Evolutionary conservation across 1,284 basidiomycete species (phyloP), one percentile per base, ranked within the genome.

Genomic region (Moesziomyces sp.): DNA sequence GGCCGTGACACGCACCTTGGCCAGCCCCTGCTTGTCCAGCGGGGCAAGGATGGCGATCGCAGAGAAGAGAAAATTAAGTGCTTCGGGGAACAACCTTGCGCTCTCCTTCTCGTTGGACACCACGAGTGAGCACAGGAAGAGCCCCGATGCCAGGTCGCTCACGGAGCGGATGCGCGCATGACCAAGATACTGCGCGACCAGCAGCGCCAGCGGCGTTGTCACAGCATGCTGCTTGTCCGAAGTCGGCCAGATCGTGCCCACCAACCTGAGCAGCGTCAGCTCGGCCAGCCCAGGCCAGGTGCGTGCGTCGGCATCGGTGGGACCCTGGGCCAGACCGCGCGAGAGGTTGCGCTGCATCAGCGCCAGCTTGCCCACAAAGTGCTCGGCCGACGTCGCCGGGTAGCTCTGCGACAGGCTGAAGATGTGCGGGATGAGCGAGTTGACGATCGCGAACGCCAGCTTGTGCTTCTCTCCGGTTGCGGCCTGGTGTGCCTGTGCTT

Each of bases 341-440:
- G 90, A 90, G 51, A 99, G 89, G 84, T 98, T 98, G 86, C 94
- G 94, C 84, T 98, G 91, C 93, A 98, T 97, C 11, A 97, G 85
- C 0, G 88, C 86, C 47, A 99, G 88, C 85, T 98, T 98, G 51
- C 88, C 86, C 63, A 92, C 89, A 84, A 95, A 94, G 80, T 91
- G 89, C 51, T 90, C 88, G 0, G 95, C 93, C 5, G 91, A 88
- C 46, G 90, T 88, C 55, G 91, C 88, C 0, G 96, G 93, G 85
- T 95, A 96, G 21, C 90, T 86, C 77, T 90, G 90, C 34, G 91
- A 89, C 46, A 99, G 89, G 14, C 91, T 88, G 71, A 89, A 89
- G 55, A 99, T 87, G 76, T 97, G 94, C 6, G 92, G 91, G n/a
- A 92, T 85, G 43, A 99, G 87, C 8, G 88, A 85, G 19, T 90